These are phyloP conservation scores for Cladosporium sp. DNA, from an alignment of 2,329 filamentous ascomycete genomes.

Conservation along the genomic window DNA sequence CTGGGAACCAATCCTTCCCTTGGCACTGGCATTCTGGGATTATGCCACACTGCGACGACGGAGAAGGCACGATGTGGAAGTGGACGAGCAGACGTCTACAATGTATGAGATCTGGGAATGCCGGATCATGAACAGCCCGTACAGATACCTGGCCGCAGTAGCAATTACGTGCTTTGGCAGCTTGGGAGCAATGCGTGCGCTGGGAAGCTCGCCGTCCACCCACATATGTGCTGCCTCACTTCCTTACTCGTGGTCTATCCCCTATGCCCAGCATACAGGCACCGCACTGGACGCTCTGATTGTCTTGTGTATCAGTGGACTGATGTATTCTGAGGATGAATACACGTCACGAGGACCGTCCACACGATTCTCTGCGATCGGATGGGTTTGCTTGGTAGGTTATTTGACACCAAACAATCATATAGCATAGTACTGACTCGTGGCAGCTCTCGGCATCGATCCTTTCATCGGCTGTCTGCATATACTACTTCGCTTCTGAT, in stretches of 20 bases:
- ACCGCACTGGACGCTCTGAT: conserved; percentile 45
- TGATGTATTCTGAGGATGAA: conserved; percentile 27
- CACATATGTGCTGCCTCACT: conserved; percentile 51
- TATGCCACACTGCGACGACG: conserved; percentile 27
- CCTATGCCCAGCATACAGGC: conserved; percentile 40
- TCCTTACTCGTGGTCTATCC: conserved; percentile 37
- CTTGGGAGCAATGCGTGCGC: conserved; percentile 38
- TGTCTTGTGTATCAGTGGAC: conserved; percentile 35
- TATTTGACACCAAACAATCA: not conserved
- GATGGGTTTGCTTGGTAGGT: conserved; percentile 33
- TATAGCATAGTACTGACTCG: conserved; percentile 28
- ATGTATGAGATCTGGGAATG: conserved; percentile 36
- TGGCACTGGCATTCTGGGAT: conserved; percentile 32
- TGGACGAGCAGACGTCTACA: conserved; percentile 29
- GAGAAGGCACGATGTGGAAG: conserved; percentile 17
- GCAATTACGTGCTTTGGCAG: conserved; percentile 42
- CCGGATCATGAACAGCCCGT: conserved; percentile 37
- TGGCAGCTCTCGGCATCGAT: conserved; percentile 22
- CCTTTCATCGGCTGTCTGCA: conserved; percentile 26
- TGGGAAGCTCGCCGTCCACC: conserved; percentile 44
- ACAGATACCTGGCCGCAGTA: conserved; percentile 42
- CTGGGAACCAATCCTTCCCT: conserved; percentile 33
- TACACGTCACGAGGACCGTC: conserved; percentile 19
- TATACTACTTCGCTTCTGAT: conserved; percentile 39
- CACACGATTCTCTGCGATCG: conserved; percentile 28